Evolutionary conservation across 441 rosid species (phyloP), one percentile per base, ranked within the genome.

Genomic region (Erodium moschatum): DNA sequence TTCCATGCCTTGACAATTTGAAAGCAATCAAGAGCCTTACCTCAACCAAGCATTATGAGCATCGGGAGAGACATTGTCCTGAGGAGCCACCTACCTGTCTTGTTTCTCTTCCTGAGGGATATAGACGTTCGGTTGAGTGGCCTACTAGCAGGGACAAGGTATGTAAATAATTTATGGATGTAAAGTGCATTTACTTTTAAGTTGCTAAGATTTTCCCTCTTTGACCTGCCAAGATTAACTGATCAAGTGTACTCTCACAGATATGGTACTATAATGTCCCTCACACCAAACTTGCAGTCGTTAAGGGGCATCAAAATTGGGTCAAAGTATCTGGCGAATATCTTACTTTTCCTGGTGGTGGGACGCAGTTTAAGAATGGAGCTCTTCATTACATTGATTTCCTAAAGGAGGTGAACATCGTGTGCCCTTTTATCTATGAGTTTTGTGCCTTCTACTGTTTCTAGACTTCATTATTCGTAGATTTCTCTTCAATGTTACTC

Each of bases 241-340:
- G 21, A 74, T 54, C 40, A 61, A n/a, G 69, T 74, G 40, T 72
- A 4, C 72, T 64, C 61, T 58, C 69, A 72, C 84, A 93, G 98
- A 87, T 93, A 75, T 93, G 97, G 96, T 89, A 88, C 80, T 69
- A 78, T 61, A 93, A 93, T 60, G 96, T 93, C 73, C 98, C 98
- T 63, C 96, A 93, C 74, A 84, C 93, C 60, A 86, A 91, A 79
- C 96, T 93, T 77, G 97, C 88, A 19, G 72, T 80, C 75, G 18
- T 83, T 67, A 91, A 93, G 83, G 98, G 97, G 56, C 93, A 91
- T 83, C 97, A 93, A 76, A 93, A 93, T 71, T 93, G 98, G 98
- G 93, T 93, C 73, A 91, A 93, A 81, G 87, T 93, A 44, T 69
- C 79, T 11, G 97, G 98, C 68, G 93, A 89, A 76, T 93, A 82